Evolutionary conservation across 139 green algal genomes (phyloP).

Genomic region (Nannochloris sp.): DNA sequence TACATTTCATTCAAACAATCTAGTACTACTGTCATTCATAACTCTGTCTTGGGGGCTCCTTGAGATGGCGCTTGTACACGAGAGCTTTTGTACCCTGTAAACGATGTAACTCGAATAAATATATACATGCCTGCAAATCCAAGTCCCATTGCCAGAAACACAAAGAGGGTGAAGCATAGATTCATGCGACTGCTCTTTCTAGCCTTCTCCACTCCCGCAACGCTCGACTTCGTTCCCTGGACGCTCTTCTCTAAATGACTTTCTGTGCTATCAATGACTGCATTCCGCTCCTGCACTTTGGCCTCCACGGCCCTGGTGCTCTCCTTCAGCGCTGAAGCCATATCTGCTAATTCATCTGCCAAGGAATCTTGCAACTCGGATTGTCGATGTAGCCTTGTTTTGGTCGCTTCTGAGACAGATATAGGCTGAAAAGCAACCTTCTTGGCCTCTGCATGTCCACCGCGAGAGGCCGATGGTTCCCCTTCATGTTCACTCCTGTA

Average conservation of each 20-base stretch:
- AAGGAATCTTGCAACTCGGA: constrained; percentile 29
- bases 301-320: constrained; percentile 36
- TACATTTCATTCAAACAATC: too few species aligned
- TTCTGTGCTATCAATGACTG: constrained; percentile 35
- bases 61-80: not conserved
- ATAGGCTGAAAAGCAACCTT: not conserved
- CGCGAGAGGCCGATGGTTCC: too few species aligned
- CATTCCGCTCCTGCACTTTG: constrained; percentile 16
- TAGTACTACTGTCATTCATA: not conserved
- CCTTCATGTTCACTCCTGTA: not conserved
- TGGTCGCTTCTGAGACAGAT: not conserved
- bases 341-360: constrained; percentile 38
- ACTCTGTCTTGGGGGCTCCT: constrained; percentile 5
- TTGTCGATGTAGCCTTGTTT: not conserved
- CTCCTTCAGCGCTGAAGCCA: constrained; percentile 32
- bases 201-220: not conserved
- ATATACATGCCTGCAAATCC: constrained; percentile 36
- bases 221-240: constrained; percentile 13
- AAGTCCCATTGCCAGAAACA: constrained; percentile 29
- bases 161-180: constrained; percentile 32
- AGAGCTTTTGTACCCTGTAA: constrained; percentile 5
- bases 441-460: not conserved
- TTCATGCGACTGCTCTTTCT: constrained; percentile 15
- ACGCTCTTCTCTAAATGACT: constrained; percentile 24
- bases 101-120: constrained; percentile 30